Evolutionary conservation across 164 flowering plant species (phyloP), one percentile per base, ranked within the genome.

Genomic region (Hamamelis virginiana): DNA sequence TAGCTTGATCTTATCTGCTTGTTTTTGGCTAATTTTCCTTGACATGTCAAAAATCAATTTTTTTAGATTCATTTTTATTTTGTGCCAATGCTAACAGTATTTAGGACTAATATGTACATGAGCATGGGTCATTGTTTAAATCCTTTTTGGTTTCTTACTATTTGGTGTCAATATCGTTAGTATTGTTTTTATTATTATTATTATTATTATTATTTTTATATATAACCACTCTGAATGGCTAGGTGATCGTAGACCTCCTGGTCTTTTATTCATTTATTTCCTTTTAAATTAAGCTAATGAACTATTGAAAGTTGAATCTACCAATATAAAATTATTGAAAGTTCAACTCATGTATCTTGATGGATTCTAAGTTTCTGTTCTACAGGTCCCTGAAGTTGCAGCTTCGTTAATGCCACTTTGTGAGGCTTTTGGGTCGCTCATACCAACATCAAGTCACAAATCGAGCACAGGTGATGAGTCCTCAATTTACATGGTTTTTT

Each of bases 361-460:
- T 66, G 60, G 50, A 55, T 27, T 51, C 38, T 55, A 44, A 50
- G 10, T 46, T 46, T 66, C 22, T 65, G 23, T 41, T 25, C 9
- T 62, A 27, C 88, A 95, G 98, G 82, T 86, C 33, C 97, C 98
- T 26, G 87, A 88, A 75, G 89, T 91, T 83, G 98, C 97, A 21
- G 95, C 88, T 71, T 72, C 91, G 62, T 79, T 92, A 70, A 79
- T 95, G 88, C 94, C 97, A 9, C 80, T 95, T 25, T 92, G 98
- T 76, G 98, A 95, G 80, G 86, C 70, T 33, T 95, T 92, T 77
- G 98, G 98, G 21, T 89, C 97, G 27, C 76, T 84, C 62, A 28
- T 72, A 52, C 94, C 95, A 28, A 73, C 78, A 69, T 68, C 82
- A 51, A 67, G 73, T 67, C 76, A 77, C 74, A 83, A 78, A 53